Evolutionary conservation across 495 filamentous ascomycete species (phyloP), one percentile per base, ranked within the genome.

Genomic region (Parathielavia hyrcaniae): DNA sequence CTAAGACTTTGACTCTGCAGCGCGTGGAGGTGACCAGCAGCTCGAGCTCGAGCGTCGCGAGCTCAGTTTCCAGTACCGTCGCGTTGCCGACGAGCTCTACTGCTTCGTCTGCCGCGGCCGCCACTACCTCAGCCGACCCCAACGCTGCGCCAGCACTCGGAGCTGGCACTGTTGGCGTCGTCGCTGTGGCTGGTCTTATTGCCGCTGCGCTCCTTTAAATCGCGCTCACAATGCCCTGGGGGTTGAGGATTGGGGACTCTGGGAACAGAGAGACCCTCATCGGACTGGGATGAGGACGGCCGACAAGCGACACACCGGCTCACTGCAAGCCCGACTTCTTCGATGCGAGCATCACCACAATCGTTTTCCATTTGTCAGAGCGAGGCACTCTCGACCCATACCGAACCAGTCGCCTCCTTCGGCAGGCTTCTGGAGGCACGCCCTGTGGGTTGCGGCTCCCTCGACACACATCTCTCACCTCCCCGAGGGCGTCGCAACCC

Each of bases 1-100:
- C 78, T 61, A 73, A 75, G 66, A 80, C 77, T 19, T 67, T 81
- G 68, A 81, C 75, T 54, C 74, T 80, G 55, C 59, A 64, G 53
- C 68, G 67, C 57, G 70, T 38, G 2, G 20, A 70, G 35, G 64
- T 71, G 59, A 50, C 55, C 43, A 68, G 63, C 52, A 63, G 64
- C 52, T 30, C 26, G 26, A 49, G 26, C 46, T n/a, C 14, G 4
- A 7, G 5, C 46, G 17, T 17, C 26, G 5, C 2, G 2, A 44
- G 17, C 17, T 7, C 17, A 5, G 5, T 1, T 22, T 19, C 46
- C 23, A 67, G 64, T 22, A 57, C 62, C 34, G 55, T 60, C 44
- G 46, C 57, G 39, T 13, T 35, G 7, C 26, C 32, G 14, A 50
- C 32, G 1, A 36, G 63, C 36, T 61, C 36, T 10, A 58, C 58